These are phyloP conservation scores for Phialophora chinensis DNA, from an alignment of 2,329 filamentous ascomycete species.

Conservation along the genomic window DNA sequence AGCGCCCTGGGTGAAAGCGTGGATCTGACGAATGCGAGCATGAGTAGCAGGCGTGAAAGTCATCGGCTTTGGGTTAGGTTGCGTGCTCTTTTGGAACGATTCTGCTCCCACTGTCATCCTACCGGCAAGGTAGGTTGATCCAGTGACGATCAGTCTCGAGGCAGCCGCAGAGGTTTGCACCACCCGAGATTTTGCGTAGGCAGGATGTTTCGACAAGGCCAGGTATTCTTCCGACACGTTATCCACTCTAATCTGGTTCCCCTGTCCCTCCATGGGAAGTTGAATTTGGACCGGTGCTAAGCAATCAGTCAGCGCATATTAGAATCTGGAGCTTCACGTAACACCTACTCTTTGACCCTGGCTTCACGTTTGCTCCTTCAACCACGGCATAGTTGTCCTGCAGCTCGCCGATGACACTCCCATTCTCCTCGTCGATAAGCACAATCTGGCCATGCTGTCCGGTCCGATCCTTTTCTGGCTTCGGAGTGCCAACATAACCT, in stretches of 20 bases:
- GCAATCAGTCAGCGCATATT: constrained; percentile 34
- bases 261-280: constrained; percentile 54
- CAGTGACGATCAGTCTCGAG: constrained; percentile 89
- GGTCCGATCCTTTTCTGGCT: constrained; percentile 37
- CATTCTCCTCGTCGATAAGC: constrained; percentile 92
- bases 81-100: constrained; percentile 77
- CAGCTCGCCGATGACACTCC: constrained; percentile 91
- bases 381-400: constrained; percentile 80
- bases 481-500: constrained; percentile 65
- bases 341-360: constrained; percentile 82
- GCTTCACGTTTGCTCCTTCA: constrained; percentile 75
- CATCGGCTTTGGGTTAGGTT: constrained; percentile 78
- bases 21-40: constrained; percentile 83
- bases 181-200: constrained; percentile 85
- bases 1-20: constrained; percentile 80
- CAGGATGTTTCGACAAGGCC: constrained; percentile 79
- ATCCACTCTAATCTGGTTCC: constrained; percentile 54
- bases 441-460: constrained; percentile 77
- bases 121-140: constrained; percentile 78
- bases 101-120: constrained; percentile 79
- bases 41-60: constrained; percentile 88
- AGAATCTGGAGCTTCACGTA: not conserved
- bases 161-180: constrained; percentile 87
- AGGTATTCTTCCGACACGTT: constrained; percentile 67
- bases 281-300: constrained; percentile 57